Percentiles rank a stretch among this genome's conserved stretches.
Evolutionary conservation across 2,329 filamentous ascomycete genomes (phyloP).

Genomic region (Apiospora marii): DNA sequence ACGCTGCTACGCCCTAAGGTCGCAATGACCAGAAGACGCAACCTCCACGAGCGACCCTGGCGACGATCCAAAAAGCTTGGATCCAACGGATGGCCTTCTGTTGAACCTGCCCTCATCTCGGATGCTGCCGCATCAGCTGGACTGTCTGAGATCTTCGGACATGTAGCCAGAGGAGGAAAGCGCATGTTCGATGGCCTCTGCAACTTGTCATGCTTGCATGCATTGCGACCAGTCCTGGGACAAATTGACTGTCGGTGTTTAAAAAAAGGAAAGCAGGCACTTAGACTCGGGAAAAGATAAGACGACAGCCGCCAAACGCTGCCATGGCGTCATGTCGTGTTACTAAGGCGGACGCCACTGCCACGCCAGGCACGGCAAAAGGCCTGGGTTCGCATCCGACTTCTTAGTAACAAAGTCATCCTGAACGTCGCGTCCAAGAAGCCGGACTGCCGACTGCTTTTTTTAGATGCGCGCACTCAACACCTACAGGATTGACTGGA

Average conservation of each 20-base stretch:
- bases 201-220: neutral
- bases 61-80: constrained; percentile 9
- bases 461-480: neutral
- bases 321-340: neutral
- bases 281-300: neutral
- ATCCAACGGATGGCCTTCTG: neutral
- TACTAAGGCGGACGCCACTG: neutral
- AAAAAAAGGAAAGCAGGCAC: neutral
- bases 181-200: neutral
- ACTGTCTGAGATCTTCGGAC: neutral
- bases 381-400: neutral
- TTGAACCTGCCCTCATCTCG: neutral
- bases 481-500: neutral
- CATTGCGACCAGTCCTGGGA: neutral
- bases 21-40: neutral
- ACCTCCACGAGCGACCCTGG: neutral
- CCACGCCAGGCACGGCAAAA: neutral
- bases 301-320: constrained; percentile 1
- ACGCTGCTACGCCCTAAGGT: neutral
- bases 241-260: neutral
- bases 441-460: neutral
- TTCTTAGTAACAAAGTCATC: neutral
- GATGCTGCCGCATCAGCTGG: neutral
- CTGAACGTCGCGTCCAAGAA: neutral
- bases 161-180: neutral